Base-by-base conservation (phyloP, 129 eudicot species). In the Oenanthe sinensis region DNA sequence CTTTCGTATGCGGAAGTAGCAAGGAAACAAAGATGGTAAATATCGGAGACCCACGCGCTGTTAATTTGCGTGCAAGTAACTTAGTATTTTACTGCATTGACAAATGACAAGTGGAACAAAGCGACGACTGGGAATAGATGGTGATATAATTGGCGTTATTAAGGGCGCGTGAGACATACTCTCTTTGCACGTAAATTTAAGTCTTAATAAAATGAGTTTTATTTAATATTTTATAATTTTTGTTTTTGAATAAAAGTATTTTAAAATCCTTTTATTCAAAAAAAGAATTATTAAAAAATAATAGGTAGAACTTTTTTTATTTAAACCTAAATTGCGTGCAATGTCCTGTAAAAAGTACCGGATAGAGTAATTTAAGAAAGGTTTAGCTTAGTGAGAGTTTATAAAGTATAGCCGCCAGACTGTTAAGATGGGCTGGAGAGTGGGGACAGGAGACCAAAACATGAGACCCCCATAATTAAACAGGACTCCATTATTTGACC, bases 11-110 rank as follows among this genome's bases (percentile, higher is more conserved):
- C 36, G 33, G 36, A 60, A 60, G 33, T 60, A 12, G 68, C 10
- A 24, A 60, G 15, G 36, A 60, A 24, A 60, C 16, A 33, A 60
- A 33, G 33, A 60, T 60, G 68, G 28, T n/a, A 5, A n/a, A n/a
- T n/a, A n/a, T n/a, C 1, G 13, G 68, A 2, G 33, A 24, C 81
- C 83, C 86, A 87, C 90, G 90, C 88, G 80, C 87, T 68, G 4
- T 52, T 8, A 14, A 46, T 8, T 46, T 2, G 13, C 65, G 65
- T 9, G 12, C 1, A 0, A 7, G 9, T 19, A 19, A 16, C 6
- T 52, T 22, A 7, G 20, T 8, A 1, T 20, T 55, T 55, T 20
- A 54, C 26, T 54, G 8, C 28, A 20, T 20, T 54, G 0, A 20
- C 26, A 55, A 20, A 55, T 55, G 2, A 55, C 65, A 22, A 7